Base-by-base conservation (phyloP, 179 eudicot species). In the Beta lomatogona region DNA sequence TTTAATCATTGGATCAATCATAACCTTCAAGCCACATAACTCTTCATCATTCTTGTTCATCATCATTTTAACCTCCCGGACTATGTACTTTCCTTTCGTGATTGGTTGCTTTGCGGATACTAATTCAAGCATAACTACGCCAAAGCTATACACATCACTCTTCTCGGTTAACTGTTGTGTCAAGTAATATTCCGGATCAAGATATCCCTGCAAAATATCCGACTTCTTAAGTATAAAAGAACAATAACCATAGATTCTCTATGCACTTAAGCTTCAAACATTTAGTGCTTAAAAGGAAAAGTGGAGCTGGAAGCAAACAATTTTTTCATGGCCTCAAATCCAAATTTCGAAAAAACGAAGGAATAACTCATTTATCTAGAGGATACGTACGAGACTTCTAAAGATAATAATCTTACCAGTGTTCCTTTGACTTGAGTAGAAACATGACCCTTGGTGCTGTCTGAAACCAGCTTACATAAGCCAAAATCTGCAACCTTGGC, bases 371-470 rank as follows among this genome's bases (percentile, higher is more conserved):
- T 7, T 11, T 52, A 11, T 10, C 14, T n/a, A 66, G 6, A 66
- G 11, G 28, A 18, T 21, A 36, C 4, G 41, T 36, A 64, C 8
- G 45, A 44, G 57, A 44, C 6, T 45, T 59, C 6, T 5, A 36
- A 75, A 75, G 31, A 5, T 3, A 28, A 7, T 36, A 48, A 71
- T 10, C 85, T 79, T 81, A 94, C 99, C 92, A 95, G 76, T 4
- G 99, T 95, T 84, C 99, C 99, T 85, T 95, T 95, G 59, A 95
- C 97, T 85, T 92, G 98, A 81, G 99, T 95, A 45, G 99, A 94
- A 58, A 95, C 92, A 80, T 95, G 99, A 54, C 89, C 96, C 74
- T 89, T 95, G 11, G 77, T 78, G 46, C 81, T 77, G 80, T 94
- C 98, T 2, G 93, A 86, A 31, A 94, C 92, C 80, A 91, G 85